A percentile compares a stretch with the other conserved stretches of the same genome.
phyloP scores from a whole-genome alignment of 2,329 filamentous ascomycete genomes.

The Berkeleyomyces rouxiae region DNA sequence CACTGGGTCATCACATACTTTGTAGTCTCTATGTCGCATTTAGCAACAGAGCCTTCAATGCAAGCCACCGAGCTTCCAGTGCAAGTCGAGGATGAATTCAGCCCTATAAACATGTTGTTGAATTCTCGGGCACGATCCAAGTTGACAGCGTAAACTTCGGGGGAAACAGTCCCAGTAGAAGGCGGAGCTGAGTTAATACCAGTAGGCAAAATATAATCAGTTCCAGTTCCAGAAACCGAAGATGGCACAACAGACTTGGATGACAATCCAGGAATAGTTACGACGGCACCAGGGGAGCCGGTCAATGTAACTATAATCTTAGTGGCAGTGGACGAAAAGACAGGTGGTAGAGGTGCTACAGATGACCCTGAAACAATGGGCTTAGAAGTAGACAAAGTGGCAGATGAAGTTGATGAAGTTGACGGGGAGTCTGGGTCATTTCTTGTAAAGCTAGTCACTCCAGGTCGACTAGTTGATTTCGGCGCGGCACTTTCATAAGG shows the following conservation, averaged over 20 bases:
- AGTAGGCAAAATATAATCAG: constrained; percentile 25
- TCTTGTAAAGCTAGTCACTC: background rate
- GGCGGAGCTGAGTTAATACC: constrained; percentile 22
- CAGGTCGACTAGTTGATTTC: background rate
- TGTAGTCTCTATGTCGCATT: constrained; percentile 25
- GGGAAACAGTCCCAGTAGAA: constrained; percentile 25
- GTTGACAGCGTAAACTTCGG: constrained; percentile 28
- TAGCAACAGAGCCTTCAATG: constrained; percentile 31
- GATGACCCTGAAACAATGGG: background rate
- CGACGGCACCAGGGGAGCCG: background rate
- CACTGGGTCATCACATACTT: constrained; percentile 27
- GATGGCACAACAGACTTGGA: background rate
- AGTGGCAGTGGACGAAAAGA: background rate
- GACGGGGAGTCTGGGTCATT: background rate
- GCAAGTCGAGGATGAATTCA: constrained; percentile 32
- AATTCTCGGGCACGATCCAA: constrained; percentile 28
- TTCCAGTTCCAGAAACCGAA: constrained; percentile 16
- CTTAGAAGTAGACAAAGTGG: background rate
- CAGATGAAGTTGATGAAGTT: background rate
- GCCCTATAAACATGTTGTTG: constrained; percentile 30
- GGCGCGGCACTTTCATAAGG: background rate
- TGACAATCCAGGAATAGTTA: background rate
- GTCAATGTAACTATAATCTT: background rate
- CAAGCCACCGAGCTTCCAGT: constrained; percentile 32
- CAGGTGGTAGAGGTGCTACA: background rate